Conservation (phyloP, 306 rosid genomes). For the Prunus armeniaca region DNA sequence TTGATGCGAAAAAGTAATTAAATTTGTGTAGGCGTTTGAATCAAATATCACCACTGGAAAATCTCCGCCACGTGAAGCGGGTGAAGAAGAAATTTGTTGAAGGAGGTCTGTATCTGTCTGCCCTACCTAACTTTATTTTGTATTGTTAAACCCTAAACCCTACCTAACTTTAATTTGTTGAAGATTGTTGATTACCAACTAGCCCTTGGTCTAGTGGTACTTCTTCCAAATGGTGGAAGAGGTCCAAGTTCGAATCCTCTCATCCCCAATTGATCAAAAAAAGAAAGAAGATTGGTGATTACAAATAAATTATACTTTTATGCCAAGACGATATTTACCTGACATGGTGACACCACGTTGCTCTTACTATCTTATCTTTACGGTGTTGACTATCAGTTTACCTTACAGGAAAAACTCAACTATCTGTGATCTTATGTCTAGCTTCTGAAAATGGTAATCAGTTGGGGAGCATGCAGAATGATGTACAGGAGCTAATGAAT, state of each 20-base stretch:
- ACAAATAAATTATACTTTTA: too few species aligned
- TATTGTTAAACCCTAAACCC: too few species aligned
- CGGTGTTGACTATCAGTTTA: constrained; percentile 26
- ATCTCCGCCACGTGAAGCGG: constrained; percentile 74
- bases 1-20: too few species aligned
- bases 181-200: too few species aligned
- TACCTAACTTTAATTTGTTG: too few species aligned
- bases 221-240: too few species aligned
- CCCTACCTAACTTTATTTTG: too few species aligned
- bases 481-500: constrained; percentile 54
- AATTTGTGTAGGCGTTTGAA: constrained; percentile 53
- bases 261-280: too few species aligned
- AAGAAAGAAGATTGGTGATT: too few species aligned
- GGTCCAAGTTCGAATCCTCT: too few species aligned
- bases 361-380: neutral
- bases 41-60: constrained; percentile 62
- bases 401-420: constrained; percentile 53
- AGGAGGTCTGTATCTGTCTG: constrained; percentile 42
- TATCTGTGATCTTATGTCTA: constrained; percentile 63
- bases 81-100: constrained; percentile 57
- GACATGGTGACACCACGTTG: neutral
- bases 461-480: constrained; percentile 42
- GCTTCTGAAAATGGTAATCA: constrained; percentile 52
- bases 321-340: neutral
- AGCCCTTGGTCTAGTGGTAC: too few species aligned